Conservation (phyloP, 73 alveolate genomes). For the Breviolum minutum region DNA sequence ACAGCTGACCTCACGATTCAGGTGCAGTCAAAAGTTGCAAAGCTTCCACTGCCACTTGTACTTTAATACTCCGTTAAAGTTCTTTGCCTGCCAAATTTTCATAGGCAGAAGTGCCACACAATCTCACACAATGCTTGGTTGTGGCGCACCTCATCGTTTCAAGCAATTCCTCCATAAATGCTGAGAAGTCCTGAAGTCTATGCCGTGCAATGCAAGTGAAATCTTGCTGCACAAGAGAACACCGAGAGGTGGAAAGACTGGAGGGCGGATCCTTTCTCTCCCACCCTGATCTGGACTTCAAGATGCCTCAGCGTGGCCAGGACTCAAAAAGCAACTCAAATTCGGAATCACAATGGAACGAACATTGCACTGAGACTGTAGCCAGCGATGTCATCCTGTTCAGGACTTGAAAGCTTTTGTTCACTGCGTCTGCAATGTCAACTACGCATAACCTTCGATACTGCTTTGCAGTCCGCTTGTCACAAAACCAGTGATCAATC, state of each 20-base stretch:
- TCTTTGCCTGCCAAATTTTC: no score
- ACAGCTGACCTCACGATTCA: conserved; percentile 41
- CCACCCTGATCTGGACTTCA: neutral
- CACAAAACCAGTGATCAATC: no score
- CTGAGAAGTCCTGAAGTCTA: conserved; percentile 16
- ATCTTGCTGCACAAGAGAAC: neutral
- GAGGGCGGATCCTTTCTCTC: neutral
- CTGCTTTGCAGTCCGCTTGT: neutral
- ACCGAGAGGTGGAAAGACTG: neutral
- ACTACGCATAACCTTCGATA: neutral
- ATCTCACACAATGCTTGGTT: neutral
- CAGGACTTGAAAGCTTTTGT: neutral
- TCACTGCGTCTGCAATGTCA: neutral
- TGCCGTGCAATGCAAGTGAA: neutral
- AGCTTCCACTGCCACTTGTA: neutral
- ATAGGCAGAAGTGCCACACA: neutral
- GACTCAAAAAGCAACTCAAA: no score
- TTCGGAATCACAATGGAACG: no score
- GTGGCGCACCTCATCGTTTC: neutral
- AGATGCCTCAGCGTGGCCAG: no score
- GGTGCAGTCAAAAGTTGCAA: neutral
- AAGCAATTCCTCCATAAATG: conserved; percentile 24
- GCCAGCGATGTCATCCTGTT: neutral
- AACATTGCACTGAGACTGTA: neutral
- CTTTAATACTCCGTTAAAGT: no score